A percentile compares a stretch with the other conserved stretches of the same genome.
phyloP scores from a whole-genome alignment of 345 rosid species.

The Camelina laxa region DNA sequence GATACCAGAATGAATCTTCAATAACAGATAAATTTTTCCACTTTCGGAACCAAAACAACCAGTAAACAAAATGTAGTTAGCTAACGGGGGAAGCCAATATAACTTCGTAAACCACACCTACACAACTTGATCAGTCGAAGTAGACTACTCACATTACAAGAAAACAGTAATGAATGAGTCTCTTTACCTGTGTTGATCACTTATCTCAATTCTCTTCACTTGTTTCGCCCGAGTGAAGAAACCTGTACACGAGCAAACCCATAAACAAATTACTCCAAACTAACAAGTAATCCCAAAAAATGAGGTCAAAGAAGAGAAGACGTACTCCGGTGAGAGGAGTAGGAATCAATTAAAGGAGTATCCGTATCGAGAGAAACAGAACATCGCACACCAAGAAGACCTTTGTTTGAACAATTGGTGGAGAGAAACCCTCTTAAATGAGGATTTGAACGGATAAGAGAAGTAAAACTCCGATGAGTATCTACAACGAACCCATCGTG shows the following conservation, averaged over 20 bases:
- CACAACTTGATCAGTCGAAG: not conserved
- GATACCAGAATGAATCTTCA: slow-evolving; percentile 2
- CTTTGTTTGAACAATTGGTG: slow-evolving; percentile 13
- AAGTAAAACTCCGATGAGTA: slow-evolving; percentile 38
- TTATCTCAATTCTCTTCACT: slow-evolving; percentile 65
- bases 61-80: not conserved
- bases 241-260: slow-evolving; percentile 45
- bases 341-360: slow-evolving; percentile 30
- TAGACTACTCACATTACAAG: not conserved
- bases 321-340: slow-evolving; percentile 53
- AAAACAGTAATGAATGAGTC: slow-evolving; percentile 5
- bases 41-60: slow-evolving; percentile 1
- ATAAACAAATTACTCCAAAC: not conserved
- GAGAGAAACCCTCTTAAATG: slow-evolving; percentile 42
- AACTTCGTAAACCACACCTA: slow-evolving; percentile 6
- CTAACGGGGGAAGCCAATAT: not conserved
- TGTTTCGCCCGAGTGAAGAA: slow-evolving; percentile 81
- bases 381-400: slow-evolving; percentile 45
- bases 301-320: slow-evolving; percentile 9
- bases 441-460: slow-evolving; percentile 33
- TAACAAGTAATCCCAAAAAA: not conserved
- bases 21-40: not conserved
- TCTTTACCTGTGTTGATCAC: slow-evolving; percentile 76
- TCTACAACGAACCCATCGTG: slow-evolving; percentile 24
- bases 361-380: slow-evolving; percentile 46